Evolutionary conservation across 495 filamentous ascomycete species (phyloP).

Genomic region (Penicillium dipodomyicola): DNA sequence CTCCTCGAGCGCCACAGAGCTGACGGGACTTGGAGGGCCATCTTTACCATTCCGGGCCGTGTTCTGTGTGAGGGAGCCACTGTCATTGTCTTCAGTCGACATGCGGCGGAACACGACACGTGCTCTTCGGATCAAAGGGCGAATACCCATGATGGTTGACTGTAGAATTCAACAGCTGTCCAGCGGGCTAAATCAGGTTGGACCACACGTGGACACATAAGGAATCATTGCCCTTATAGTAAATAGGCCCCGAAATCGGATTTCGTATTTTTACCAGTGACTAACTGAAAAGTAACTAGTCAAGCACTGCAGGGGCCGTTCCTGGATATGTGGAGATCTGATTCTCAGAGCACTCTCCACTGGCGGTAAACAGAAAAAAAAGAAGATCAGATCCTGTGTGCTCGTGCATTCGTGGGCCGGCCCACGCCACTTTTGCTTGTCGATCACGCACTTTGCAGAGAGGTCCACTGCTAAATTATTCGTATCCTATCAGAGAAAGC

Average conservation of each 20-base stretch:
- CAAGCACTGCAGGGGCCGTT: no score
- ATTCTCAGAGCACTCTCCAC: no score
- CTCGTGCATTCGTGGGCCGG: not conserved
- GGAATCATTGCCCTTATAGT: not conserved
- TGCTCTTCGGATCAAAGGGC: conserved; percentile 2
- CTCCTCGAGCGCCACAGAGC: not conserved
- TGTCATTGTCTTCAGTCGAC: not conserved
- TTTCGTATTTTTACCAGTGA: no score
- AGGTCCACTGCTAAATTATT: no score
- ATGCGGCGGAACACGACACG: not conserved
- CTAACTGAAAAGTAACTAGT: no score
- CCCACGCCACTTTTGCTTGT: not conserved
- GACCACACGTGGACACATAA: not conserved
- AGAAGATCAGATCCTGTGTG: no score
- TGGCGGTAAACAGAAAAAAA: not conserved
- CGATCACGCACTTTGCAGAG: not conserved
- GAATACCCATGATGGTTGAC: not conserved
- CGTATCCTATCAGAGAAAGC: no score
- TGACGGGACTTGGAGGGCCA: not conserved
- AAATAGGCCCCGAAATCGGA: no score
- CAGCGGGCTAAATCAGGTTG: no score
- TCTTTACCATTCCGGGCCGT: not conserved
- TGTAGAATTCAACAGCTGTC: not conserved
- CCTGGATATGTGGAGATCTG: no score
- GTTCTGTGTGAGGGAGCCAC: not conserved